Evolutionary conservation across 2,329 filamentous ascomycete species (phyloP).

Genomic region (Nigrospora osmanthi): DNA sequence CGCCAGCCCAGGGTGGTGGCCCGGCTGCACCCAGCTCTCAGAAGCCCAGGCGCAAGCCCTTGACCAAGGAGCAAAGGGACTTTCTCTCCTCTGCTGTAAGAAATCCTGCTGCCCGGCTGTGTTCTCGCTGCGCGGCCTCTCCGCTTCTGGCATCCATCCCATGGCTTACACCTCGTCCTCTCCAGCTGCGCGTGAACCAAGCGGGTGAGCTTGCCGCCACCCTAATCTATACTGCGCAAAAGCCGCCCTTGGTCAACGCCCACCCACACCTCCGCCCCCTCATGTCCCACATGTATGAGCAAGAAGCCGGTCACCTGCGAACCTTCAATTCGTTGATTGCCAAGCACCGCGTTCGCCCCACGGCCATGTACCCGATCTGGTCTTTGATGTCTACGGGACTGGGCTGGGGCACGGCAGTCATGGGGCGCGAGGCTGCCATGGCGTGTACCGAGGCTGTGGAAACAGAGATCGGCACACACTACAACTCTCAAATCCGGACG

Average conservation of each 20-base stretch:
- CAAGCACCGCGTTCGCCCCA: constrained; percentile 84
- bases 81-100: constrained; percentile 68
- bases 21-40: constrained; percentile 16
- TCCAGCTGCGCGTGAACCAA: constrained; percentile 84
- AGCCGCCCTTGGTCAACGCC: constrained; percentile 66
- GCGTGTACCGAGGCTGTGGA: constrained; percentile 97
- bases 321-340: constrained; percentile 81
- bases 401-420: constrained; percentile 81
- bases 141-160: neutral
- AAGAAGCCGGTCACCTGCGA: constrained; percentile 79
- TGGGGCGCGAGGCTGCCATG: constrained; percentile 94
- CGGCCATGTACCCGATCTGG: constrained; percentile 89
- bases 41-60: constrained; percentile 42
- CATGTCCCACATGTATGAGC: constrained; percentile 98
- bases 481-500: constrained; percentile 82
- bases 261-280: constrained; percentile 83
- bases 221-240: constrained; percentile 88
- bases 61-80: constrained; percentile 62
- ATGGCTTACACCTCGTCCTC: neutral
- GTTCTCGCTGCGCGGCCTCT: neutral
- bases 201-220: constrained; percentile 95
- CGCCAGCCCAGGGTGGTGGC: constrained; percentile 13
- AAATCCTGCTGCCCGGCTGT: constrained; percentile 2
- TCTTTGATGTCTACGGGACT: constrained; percentile 68
- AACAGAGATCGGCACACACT: constrained; percentile 94